These are phyloP conservation scores for Eutrema japonicum DNA, from an alignment of 345 rosid species.

Conservation along the genomic window DNA sequence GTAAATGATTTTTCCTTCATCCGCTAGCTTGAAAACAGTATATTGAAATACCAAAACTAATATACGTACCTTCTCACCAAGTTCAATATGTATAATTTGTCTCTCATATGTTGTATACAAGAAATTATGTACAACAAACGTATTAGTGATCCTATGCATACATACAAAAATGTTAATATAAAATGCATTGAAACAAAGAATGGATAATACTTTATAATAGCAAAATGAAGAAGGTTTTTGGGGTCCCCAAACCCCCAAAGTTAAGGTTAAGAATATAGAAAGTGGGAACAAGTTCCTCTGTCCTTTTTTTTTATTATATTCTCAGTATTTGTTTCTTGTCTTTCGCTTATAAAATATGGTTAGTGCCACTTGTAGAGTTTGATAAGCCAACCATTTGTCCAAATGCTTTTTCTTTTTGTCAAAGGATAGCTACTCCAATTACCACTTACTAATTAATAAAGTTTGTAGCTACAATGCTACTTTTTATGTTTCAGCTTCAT, in stretches of 20 bases:
- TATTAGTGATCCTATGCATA: neutral
- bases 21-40: neutral
- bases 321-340: conserved; percentile 28
- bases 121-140: neutral
- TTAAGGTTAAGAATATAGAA: conserved; percentile 25
- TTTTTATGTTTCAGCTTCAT: too few relatives aligned
- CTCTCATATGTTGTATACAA: conserved; percentile 1
- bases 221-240: conserved; percentile 28
- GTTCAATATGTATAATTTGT: neutral
- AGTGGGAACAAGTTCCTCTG: conserved; percentile 39
- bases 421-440: conserved; percentile 1
- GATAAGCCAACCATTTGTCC: conserved; percentile 29
- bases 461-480: neutral
- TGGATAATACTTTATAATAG: conserved; percentile 20
- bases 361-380: conserved; percentile 25
- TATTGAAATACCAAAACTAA: neutral
- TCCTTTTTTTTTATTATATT: conserved; percentile 23
- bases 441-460: neutral
- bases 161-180: conserved; percentile 1
- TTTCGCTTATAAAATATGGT: conserved; percentile 19
- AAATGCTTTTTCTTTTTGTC: neutral
- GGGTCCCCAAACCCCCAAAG: conserved; percentile 40
- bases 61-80: neutral
- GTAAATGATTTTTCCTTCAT: conserved; percentile 2
- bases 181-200: neutral